Base-by-base conservation (phyloP, 2,329 filamentous ascomycete species). In the Xylariaceae sp. region DNA sequence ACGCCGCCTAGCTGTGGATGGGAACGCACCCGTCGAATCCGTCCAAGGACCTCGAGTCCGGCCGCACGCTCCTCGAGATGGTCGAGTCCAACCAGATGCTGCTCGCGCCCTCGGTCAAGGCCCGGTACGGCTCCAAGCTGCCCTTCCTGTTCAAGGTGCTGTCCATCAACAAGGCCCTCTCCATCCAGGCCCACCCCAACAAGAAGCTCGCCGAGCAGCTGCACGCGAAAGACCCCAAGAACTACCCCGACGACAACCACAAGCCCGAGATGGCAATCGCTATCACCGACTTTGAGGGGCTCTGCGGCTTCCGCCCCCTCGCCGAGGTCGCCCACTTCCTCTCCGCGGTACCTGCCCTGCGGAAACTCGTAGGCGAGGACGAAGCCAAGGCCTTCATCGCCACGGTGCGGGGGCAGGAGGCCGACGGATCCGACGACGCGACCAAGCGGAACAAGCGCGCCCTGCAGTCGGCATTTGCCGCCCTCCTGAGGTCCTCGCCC, bases 1-100 rank as follows among this genome's bases (percentile, higher is more conserved):
- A n/a, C n/a, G n/a, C n/a, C n/a, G n/a, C n/a, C n/a, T 48, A 95
- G 88, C 69, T 98, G 52, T 98, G 92, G 92, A 98, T 98, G 92
- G 92, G 92, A 54, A 95, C 90, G 1, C 92, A 98, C 54, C 89
- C 90, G 28, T 94, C 87, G 29, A 88, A 95, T 52, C 92, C 92
- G 13, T 96, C 92, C 38, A 93, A 83, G 59, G 88, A 96, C 55
- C 59, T 94, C 46, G 67, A 73, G 31, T 94, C 92, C 18, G 82
- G 88, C 57, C 83, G 87, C 34, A 83, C 83, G 2, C 75, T 98
- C 9, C 77, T 94, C 45, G 88, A 95, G 40, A 72, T 96, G 29
- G 80, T 95, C 33, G 70, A 86, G 55, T 84, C 90, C 49, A 95
- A 96, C 64, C 74, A 87, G 52, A 77, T 80, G 15, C 74, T 98